These are phyloP conservation scores for Peronosclerospora sorghi DNA, from an alignment of 352 stramenopile species.

Conservation along the genomic window DNA sequence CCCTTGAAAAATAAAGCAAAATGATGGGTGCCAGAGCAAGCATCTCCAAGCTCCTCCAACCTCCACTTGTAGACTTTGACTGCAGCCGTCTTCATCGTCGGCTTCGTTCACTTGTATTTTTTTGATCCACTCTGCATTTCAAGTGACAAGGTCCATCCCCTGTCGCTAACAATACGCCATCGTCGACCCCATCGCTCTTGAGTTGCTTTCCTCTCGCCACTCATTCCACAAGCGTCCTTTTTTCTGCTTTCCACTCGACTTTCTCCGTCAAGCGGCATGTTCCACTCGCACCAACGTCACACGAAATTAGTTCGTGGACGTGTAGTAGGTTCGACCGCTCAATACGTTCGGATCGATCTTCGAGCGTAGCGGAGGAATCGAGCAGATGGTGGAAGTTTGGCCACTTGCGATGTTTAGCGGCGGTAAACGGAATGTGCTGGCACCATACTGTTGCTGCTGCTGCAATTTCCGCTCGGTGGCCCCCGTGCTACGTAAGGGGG, in stretches of 20 bases:
- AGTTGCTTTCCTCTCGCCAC: no score
- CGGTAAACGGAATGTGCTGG: conserved; percentile 34
- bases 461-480: conserved; percentile 27
- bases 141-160: no score
- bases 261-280: not conserved
- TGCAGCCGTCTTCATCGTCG: no score
- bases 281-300: not conserved
- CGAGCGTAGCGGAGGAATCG: conserved; percentile 63
- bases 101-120: no score
- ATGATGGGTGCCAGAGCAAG: no score
- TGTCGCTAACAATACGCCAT: no score
- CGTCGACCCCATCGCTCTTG: no score
- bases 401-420: conserved; percentile 43
- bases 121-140: no score
- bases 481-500: conserved; percentile 18
- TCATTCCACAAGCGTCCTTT: not conserved
- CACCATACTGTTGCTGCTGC: conserved; percentile 10
- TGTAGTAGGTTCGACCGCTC: conserved; percentile 30
- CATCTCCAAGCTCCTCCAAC: no score
- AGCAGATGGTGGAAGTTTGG: conserved; percentile 24
- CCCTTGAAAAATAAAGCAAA: no score
- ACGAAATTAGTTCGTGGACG: conserved; percentile 31
- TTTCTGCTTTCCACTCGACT: not conserved
- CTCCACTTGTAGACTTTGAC: no score
- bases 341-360: conserved; percentile 72